Base-by-base conservation (phyloP, 345 rosid species). In the Eutrema japonicum region DNA sequence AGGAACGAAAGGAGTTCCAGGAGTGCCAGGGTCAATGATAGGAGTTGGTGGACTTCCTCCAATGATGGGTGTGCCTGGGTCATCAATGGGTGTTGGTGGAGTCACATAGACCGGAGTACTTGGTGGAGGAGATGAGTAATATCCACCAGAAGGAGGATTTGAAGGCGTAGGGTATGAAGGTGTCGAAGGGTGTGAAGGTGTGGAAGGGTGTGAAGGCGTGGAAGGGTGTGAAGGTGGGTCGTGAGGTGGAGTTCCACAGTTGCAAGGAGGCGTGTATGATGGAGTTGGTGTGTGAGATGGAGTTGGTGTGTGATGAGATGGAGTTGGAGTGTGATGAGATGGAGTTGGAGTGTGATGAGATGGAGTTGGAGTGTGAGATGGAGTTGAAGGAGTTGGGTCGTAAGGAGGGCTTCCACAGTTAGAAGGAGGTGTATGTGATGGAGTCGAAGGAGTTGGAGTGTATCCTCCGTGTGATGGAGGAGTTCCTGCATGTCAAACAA, bases 41-140 rank as follows among this genome's bases (percentile, higher is more conserved):
- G 96, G 89, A 18, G 86, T 81, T 42, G 92, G 88, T 33, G 93
- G 87, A 52, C 37, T 64, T 71, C 73, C 76, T 60, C 69, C 77
- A 64, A 75, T 70, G 52, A 66, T 71, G 36, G 96, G 95, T 43
- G 92, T 85, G 57, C 89, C 89, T 5, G 96, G 96, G 35, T 62
- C 80, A 59, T 70, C 66, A 43, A 77, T 70, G 43, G 81, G 81
- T 35, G 81, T 53, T 61, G 97, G 87, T 8, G 92, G 93, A 45
- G 70, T 85, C 13, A 18, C 72, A 32, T 30, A 56, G 32, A 70
- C 35, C 0, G 97, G 90, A 27, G 86, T 81, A 81, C 41, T 89
- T 82, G 56, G 59, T 22, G 96, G 89, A 70, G 94, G 85, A 55
- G 89, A 36, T 51, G 82, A 64, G 78, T 80, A 72, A 42, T 80